These are phyloP conservation scores for Microdochium bolleyi DNA, from an alignment of 2,329 filamentous ascomycete genomes.

Conservation along the genomic window DNA sequence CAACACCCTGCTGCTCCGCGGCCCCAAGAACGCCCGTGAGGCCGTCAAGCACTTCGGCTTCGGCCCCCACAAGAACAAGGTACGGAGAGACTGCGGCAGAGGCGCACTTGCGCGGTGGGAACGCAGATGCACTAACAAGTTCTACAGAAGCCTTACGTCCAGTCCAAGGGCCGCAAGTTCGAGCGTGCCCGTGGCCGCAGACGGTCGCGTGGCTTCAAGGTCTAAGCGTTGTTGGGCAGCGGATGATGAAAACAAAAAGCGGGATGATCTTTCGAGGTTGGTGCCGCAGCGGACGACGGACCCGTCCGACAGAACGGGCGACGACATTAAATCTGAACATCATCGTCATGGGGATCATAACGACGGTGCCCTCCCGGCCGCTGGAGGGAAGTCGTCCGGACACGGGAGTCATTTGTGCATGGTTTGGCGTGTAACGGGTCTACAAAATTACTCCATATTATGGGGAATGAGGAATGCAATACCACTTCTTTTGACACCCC, in stretches of 20 bases:
- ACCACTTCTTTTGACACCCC: constrained; percentile 14
- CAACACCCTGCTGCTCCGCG: constrained; percentile 95
- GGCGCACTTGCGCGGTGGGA: accelerated
- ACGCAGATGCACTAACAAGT: constrained; percentile 21
- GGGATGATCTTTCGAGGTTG: constrained; percentile 2
- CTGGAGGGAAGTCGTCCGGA: constrained; percentile 6
- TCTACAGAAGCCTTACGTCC: constrained; percentile 82
- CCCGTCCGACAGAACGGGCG: neutral
- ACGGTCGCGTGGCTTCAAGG: constrained; percentile 99
- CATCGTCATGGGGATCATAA: neutral
- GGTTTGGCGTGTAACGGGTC: constrained; percentile 40
- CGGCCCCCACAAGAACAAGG: constrained; percentile 96
- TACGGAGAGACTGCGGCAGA: constrained; percentile 30
- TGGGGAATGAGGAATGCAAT: constrained; percentile 22
- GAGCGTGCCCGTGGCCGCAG: constrained; percentile 98
- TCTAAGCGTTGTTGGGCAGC: constrained; percentile 57
- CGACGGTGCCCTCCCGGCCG: neutral
- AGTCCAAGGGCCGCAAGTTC: constrained; percentile 99
- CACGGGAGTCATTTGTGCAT: constrained; percentile 19
- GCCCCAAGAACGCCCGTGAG: constrained; percentile 97
- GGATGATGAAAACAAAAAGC: constrained; percentile 8
- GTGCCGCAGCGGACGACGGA: constrained; percentile 2
- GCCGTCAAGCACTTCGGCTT: constrained; percentile 99
- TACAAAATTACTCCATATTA: constrained; percentile 24
- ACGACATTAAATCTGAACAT: neutral